These are phyloP conservation scores for Carex scoparia DNA, from an alignment of 176 grass and related monocot species.

Conservation along the genomic window DNA sequence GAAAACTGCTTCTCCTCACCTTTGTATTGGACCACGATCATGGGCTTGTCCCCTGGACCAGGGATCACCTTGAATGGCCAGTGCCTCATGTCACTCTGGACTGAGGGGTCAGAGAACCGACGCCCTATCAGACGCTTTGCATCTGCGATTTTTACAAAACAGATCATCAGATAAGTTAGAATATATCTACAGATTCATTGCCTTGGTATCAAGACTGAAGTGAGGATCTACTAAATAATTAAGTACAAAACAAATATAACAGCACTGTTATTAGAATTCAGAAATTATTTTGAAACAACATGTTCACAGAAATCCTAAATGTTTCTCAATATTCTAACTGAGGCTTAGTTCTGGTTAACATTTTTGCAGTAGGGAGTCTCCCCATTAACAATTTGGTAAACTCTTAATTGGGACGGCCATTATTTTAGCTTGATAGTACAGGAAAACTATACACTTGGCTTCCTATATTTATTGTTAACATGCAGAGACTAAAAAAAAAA, in stretches of 20 bases:
- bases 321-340: background rate
- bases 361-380: background rate
- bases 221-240: too few relatives aligned
- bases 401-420: too few relatives aligned
- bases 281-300: background rate
- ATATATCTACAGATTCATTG: background rate
- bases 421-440: background rate
- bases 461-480: background rate
- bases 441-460: background rate
- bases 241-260: background rate
- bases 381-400: background rate
- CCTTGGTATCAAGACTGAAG: background rate
- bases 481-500: background rate
- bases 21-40: conserved; percentile 87
- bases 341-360: background rate
- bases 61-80: conserved; percentile 90
- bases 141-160: conserved; percentile 36
- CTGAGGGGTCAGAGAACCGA: conserved; percentile 52
- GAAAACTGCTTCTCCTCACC: conserved; percentile 84
- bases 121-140: conserved; percentile 81
- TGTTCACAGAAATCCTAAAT: background rate
- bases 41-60: conserved; percentile 73
- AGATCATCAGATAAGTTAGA: background rate
- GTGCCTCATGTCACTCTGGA: conserved; percentile 82
- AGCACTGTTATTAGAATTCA: background rate